Conservation (phyloP, 345 rosid genomes). For the Corchorus capsularis region DNA sequence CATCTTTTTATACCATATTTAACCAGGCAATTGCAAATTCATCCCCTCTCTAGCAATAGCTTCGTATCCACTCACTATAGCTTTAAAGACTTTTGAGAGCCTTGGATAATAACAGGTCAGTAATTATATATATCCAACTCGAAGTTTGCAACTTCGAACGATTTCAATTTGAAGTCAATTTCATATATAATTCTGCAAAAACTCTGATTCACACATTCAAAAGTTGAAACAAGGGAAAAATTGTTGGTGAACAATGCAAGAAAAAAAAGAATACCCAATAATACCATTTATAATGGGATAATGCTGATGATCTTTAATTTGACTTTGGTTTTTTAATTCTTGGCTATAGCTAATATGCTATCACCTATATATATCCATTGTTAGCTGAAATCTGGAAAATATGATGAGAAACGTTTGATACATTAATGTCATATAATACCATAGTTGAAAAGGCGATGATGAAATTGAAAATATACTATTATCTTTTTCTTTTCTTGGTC, state of each 20-base stretch:
- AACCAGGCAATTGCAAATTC: neutral
- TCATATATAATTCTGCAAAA: too few species aligned
- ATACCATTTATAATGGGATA: neutral
- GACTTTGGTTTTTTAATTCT: neutral
- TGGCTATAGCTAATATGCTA: neutral
- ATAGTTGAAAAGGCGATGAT: neutral
- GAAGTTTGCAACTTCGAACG: neutral
- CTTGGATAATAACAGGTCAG: neutral
- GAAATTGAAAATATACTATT: too few species aligned
- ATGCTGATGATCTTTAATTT: neutral
- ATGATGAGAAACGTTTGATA: neutral
- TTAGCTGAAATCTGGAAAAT: neutral
- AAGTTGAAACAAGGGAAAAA: too few species aligned
- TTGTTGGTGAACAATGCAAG: neutral
- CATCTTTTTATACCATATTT: neutral
- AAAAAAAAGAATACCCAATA: neutral
- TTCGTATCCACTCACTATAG: neutral
- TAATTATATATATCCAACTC: neutral
- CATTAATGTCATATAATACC: neutral
- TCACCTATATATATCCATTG: neutral
- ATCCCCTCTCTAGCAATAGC: neutral
- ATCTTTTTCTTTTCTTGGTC: neutral
- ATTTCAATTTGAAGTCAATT: neutral
- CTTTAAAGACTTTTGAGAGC: neutral
- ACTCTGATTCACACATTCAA: too few species aligned